phyloP scores from a whole-genome alignment of 1,284 basidiomycete genomes.

The Farysia itapuensis region DNA sequence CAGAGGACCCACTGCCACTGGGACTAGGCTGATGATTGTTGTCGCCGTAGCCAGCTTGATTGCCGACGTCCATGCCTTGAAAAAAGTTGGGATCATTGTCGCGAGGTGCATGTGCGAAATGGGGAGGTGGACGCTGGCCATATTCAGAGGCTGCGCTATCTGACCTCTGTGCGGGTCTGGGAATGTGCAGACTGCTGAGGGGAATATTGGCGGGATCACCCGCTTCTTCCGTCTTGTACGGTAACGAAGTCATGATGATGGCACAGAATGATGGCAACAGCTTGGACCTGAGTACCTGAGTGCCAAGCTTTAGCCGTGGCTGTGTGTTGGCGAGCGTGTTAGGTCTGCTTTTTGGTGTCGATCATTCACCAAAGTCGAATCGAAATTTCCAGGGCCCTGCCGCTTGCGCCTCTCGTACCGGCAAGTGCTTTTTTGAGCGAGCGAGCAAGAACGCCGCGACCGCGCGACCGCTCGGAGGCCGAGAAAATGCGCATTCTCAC shows the following conservation, averaged over 20 bases:
- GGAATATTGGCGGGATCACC: constrained; percentile 38
- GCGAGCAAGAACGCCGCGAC: too few species aligned
- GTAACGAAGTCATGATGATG: constrained; percentile 40
- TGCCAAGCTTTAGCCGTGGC: too few species aligned
- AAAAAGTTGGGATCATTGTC: constrained; percentile 31
- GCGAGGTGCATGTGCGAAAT: constrained; percentile 35
- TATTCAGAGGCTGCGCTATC: constrained; percentile 8
- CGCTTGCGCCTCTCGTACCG: too few species aligned
- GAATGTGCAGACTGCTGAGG: constrained; percentile 18
- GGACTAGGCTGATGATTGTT: constrained; percentile 6
- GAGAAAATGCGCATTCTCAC: too few species aligned
- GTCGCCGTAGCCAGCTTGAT: constrained; percentile 14
- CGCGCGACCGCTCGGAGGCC: too few species aligned
- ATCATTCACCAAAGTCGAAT: too few species aligned
- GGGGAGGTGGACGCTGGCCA: constrained; percentile 25
- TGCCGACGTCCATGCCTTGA: constrained; percentile 31
- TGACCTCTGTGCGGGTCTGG: constrained; percentile 4
- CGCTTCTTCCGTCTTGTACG: constrained; percentile 22
- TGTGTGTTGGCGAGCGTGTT: too few species aligned
- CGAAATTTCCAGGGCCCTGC: too few species aligned
- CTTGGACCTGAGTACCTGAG: too few species aligned
- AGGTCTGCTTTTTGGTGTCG: too few species aligned
- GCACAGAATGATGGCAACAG: too few species aligned
- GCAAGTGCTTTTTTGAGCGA: too few species aligned
- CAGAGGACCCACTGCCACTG: constrained; percentile 7